Base-by-base conservation (phyloP, 2,329 filamentous ascomycete genomes). In the Paracoccidioides lutzii region DNA sequence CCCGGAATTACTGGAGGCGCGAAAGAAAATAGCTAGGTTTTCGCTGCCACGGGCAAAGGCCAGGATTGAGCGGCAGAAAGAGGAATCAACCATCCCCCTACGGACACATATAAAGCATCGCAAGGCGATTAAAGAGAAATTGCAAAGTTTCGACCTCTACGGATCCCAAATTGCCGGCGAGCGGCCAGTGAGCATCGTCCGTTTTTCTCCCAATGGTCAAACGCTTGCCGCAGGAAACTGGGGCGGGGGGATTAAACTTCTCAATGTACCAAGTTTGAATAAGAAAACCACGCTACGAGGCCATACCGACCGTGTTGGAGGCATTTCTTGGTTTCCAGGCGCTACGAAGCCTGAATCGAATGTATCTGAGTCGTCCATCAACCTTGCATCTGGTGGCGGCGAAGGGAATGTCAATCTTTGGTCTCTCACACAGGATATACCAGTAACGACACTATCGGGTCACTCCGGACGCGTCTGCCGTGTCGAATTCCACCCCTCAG, bases 91-190 rank as follows among this genome's bases (percentile, higher is more conserved):
- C 0, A 95, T 97, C 61, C 84, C 88, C 1, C 75, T 97, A 53
- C 82, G 90, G 60, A 93, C 88, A 4, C 93, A 98, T 66, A 87
- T 96, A 67, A 93, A 91, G 65, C 90, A 95, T 68, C 83, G 93
- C 57, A 95, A 95, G 69, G 82, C 82, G 32, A 79, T 97, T 68
- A 95, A 95, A 72, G 88, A 94, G 62, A 81, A 82, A 56, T 71
- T 98, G 35, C 78, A 85, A 61, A 85, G 78, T 0, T 95, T 96
- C 62, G 91, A 97, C 66, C 78, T 98, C 14, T 93, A 93, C 67
- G 94, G 89, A 15, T 94, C 88, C 67, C 93, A 98, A 71, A 91
- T 89, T 57, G 89, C 90, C 0, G 90, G 89, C 52, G 90, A 97
- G 62, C 80, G 93, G 42, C 88, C 95, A 22, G 82, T 98, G 55